A percentile compares a stretch with the other conserved stretches of the same genome.
Conservation (phyloP, 2,329 filamentous ascomycete species). For the Alternaria hordeiaustralica region DNA sequence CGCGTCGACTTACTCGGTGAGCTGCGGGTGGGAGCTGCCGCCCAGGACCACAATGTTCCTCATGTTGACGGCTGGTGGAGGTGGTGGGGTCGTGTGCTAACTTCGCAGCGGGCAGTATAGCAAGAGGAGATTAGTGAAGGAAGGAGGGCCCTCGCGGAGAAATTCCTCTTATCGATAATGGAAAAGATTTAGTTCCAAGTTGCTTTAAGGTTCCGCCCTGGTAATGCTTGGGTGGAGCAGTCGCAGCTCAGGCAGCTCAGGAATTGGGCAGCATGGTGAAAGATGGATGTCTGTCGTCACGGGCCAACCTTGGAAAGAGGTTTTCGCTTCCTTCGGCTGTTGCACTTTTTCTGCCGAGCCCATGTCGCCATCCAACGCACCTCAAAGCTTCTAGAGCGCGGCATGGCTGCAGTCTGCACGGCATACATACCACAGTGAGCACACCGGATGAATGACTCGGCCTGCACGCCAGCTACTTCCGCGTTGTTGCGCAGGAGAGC, state of each 20-base stretch:
- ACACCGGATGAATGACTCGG: not conserved
- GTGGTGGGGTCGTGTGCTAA: not conserved
- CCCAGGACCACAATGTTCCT: slow-evolving; percentile 94
- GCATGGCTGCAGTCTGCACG: not conserved
- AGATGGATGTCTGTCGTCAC: slow-evolving; percentile 21
- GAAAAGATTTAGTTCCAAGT: slow-evolving; percentile 5
- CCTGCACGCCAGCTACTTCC: not conserved
- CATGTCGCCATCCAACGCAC: not conserved
- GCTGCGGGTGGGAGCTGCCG: slow-evolving; percentile 87
- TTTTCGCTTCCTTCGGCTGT: slow-evolving; percentile 28
- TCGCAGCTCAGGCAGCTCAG: slow-evolving; percentile 24
- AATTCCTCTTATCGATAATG: slow-evolving; percentile 12
- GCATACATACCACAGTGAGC: not conserved
- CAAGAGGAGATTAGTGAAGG: slow-evolving; percentile 4
- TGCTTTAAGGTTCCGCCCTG: slow-evolving; percentile 15
- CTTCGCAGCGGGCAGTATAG: slow-evolving; percentile 16
- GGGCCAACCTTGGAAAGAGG: slow-evolving; percentile 29
- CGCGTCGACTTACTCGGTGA: slow-evolving; percentile 65
- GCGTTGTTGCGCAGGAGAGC: not conserved
- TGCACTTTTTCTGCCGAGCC: slow-evolving; percentile 11
- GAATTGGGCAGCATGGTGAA: slow-evolving; percentile 46
- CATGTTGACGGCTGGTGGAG: slow-evolving; percentile 68
- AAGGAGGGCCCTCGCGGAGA: slow-evolving; percentile 10
- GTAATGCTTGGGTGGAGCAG: slow-evolving; percentile 30
- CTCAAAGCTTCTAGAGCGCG: slow-evolving; percentile 1